Evolutionary conservation across 345 rosid genomes (phyloP).

Genomic region (Hibiscus syriacus): DNA sequence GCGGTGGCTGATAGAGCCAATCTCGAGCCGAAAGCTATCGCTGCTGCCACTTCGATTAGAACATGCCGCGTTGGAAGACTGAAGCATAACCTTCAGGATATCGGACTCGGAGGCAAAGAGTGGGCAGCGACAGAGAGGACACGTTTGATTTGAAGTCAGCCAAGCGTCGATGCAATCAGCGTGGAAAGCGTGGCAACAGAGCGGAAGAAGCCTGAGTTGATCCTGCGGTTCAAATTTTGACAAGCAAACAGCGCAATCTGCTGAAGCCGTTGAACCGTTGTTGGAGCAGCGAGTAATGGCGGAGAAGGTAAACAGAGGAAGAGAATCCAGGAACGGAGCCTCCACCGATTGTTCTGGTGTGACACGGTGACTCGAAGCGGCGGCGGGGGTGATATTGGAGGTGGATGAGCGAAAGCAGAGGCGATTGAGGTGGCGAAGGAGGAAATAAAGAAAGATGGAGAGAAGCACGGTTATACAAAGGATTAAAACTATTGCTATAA

Average conservation of each 20-base stretch:
- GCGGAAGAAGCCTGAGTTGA: constrained; percentile 75
- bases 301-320: constrained; percentile 72
- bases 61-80: constrained; percentile 11
- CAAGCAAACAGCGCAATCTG: constrained; percentile 83
- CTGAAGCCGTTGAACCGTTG: constrained; percentile 22
- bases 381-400: constrained; percentile 9
- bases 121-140: constrained; percentile 88
- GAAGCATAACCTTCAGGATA: constrained; percentile 36
- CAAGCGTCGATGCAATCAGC: constrained; percentile 71
- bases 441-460: constrained; percentile 57
- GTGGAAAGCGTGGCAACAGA: constrained; percentile 92
- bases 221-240: constrained; percentile 67
- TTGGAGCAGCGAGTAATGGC: constrained; percentile 53
- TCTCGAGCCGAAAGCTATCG: constrained; percentile 76
- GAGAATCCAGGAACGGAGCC: constrained; percentile 43
- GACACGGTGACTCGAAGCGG: constrained; percentile 29
- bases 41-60: constrained; percentile 8
- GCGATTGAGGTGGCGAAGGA: constrained; percentile 71
- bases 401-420: constrained; percentile 24
- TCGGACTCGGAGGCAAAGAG: constrained; percentile 62
- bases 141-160: constrained; percentile 62
- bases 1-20: constrained; percentile 77
- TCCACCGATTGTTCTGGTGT: constrained; percentile 33
- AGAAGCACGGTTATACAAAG: constrained; percentile 48
- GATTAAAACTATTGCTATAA: constrained; percentile 47